Evolutionary conservation across 2,329 filamentous ascomycete genomes (phyloP).

Genomic region (Nemania sp.): DNA sequence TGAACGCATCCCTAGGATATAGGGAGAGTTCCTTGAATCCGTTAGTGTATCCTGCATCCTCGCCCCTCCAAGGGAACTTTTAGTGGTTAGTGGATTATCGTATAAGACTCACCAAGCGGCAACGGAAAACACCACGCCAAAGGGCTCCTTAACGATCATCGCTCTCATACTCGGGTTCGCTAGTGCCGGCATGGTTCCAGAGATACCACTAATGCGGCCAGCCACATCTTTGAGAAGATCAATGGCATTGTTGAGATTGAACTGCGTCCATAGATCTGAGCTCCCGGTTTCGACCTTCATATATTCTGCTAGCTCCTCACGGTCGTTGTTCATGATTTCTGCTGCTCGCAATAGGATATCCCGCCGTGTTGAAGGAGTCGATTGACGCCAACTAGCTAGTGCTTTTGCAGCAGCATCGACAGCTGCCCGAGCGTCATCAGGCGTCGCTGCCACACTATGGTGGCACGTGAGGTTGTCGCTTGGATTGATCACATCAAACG

Average conservation of each 20-base stretch:
- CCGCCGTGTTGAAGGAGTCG: constrained; percentile 69
- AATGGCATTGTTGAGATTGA: constrained; percentile 55
- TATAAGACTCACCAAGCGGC: too few relatives aligned
- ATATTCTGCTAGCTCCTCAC: constrained; percentile 71
- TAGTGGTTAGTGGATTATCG: too few relatives aligned
- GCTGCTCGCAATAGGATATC: constrained; percentile 78
- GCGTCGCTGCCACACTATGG: constrained; percentile 5
- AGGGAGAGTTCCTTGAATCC: constrained; percentile 64
- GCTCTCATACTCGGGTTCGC: too few relatives aligned
- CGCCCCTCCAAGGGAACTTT: too few relatives aligned
- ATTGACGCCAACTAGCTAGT: constrained; percentile 10
- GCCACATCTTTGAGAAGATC: constrained; percentile 58
- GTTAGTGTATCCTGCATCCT: background rate
- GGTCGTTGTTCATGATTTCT: constrained; percentile 69
- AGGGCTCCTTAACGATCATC: too few relatives aligned
- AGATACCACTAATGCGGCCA: constrained; percentile 54
- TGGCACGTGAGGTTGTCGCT: constrained; percentile 13
- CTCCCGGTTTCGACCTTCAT: constrained; percentile 64
- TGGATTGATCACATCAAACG: constrained; percentile 1
- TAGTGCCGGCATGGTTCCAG: constrained; percentile 48
- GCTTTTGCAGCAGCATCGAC: constrained; percentile 28
- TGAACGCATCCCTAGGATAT: constrained; percentile 65
- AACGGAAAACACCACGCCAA: too few relatives aligned
- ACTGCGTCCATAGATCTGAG: constrained; percentile 54
- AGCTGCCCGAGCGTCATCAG: constrained; percentile 22